Evolutionary conservation across 2,329 filamentous ascomycete genomes (phyloP), one percentile per base, ranked within the genome.

Genomic region (Penicillium concentricum): DNA sequence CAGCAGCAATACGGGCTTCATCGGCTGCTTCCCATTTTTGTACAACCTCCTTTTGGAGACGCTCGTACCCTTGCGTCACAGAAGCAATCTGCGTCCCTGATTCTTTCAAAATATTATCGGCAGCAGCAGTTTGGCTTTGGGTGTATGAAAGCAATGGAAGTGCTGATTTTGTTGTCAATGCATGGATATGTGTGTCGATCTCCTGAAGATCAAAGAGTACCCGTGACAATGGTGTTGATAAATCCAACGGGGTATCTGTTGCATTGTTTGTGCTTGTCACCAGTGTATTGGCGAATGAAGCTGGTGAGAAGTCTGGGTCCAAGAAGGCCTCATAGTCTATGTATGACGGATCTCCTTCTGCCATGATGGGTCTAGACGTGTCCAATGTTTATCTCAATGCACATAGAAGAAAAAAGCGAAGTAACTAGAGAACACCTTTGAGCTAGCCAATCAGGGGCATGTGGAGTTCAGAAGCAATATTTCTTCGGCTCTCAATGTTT

Each of bases 151-250:
- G 83, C 28, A 99, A 81, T 0, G 92, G 90, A 0, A 93, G 78
- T 3, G 94, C 92, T 28, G 88, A 90, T 61, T 89, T 87, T 2
- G 92, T 94, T 6, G 93, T 95, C 39, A 97, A 83, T 4, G 85
- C 84, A 73, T 99, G 91, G 61, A 99, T 96, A 72, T 96, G 92
- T 0, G 92, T 96, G 76, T 97, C 93, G 63, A 99, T 89, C 76
- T 97, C 94, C 72, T 97, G 94, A 3, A 94, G 88, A 75, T 99
- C 94, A 76, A 99, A 99, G 7, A 97, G 86, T 5, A 97, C 92
- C 53, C 91, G 87, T 5, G 92, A 96, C 46, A 99, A 83, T 3
- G 94, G 93, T 16, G 94, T 97, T 6, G 92, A 93, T 56, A 99
- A 88, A 74, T 99, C 94, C 67, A 97, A 84, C 7, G 91, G 89